A percentile compares a stretch with the other conserved stretches of the same genome.
Conservation (phyloP, 1,139 yeast genomes). For the Dujonia santamariae region DNA sequence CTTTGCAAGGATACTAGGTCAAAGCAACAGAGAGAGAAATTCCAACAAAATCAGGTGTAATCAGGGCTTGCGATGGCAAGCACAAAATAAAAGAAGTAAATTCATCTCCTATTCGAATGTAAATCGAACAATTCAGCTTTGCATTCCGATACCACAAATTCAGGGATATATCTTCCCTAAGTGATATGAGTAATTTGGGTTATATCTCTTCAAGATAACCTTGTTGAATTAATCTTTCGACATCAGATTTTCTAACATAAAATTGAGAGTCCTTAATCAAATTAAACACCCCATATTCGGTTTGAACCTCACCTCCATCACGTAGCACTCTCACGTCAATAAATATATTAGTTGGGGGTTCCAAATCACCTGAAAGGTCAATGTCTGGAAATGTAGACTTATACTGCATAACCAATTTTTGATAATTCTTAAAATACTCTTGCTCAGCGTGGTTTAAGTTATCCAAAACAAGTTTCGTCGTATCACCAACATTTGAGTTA, state of each 20-base stretch:
- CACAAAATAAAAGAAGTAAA: too few relatives aligned
- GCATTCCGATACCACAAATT: too few relatives aligned
- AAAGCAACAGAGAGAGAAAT: too few relatives aligned
- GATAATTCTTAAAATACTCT: conserved; percentile 70
- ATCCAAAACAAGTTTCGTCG: conserved; percentile 35
- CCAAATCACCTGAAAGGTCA: conserved; percentile 84
- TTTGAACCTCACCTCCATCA: conserved; percentile 96
- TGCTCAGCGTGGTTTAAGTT: conserved; percentile 77
- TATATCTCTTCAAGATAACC: conserved; percentile 82
- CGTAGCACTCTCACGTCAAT: conserved; percentile 90
- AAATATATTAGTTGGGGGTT: conserved; percentile 88
- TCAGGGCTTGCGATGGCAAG: too few relatives aligned
- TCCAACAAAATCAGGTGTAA: too few relatives aligned
- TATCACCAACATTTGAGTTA: conserved; percentile 9
- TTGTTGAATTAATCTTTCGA: conserved; percentile 89
- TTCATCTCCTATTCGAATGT: too few relatives aligned
- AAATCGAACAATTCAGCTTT: too few relatives aligned
- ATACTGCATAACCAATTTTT: conserved; percentile 68
- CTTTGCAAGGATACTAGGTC: too few relatives aligned
- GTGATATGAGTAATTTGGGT: too few relatives aligned
- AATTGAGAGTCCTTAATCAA: conserved; percentile 94
- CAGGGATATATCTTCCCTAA: too few relatives aligned
- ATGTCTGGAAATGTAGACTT: conserved; percentile 79
- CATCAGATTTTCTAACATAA: conserved; percentile 90
- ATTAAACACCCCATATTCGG: conserved; percentile 95